Conservation (phyloP, 2,329 filamentous ascomycete genomes). For the Botrytis elliptica region DNA sequence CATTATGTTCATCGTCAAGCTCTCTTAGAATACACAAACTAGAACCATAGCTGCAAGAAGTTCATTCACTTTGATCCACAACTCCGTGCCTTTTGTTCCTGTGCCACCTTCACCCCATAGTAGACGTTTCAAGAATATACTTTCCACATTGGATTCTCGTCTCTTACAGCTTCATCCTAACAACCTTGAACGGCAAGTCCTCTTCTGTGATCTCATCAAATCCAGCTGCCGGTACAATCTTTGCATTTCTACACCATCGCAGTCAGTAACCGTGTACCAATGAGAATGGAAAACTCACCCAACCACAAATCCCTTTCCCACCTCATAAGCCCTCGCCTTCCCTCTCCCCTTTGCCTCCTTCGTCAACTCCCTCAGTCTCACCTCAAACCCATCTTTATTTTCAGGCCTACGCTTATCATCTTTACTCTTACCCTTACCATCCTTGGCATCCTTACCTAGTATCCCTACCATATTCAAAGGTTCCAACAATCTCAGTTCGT, state of each 20-base stretch:
- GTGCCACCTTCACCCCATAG: neutral
- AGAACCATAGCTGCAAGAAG: neutral
- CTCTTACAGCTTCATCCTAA: constrained; percentile 7
- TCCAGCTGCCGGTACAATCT: neutral
- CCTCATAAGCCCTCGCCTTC: constrained; percentile 21
- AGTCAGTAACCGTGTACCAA: neutral
- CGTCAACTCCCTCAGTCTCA: constrained; percentile 23
- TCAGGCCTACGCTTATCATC: neutral
- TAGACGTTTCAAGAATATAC: neutral
- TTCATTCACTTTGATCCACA: neutral
- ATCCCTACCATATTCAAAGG: constrained; percentile 26
- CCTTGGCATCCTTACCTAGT: neutral
- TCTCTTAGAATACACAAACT: too few relatives aligned
- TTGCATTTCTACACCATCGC: neutral
- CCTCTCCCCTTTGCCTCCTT: constrained; percentile 1
- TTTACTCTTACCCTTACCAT: neutral
- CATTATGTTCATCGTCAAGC: neutral
- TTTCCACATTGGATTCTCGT: neutral
- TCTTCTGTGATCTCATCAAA: constrained; percentile 12
- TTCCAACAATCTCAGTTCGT: constrained; percentile 27
- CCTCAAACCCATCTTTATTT: constrained; percentile 20
- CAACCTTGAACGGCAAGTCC: constrained; percentile 19
- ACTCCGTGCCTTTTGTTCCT: neutral
- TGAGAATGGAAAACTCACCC: neutral
- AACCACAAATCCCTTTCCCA: constrained; percentile 4